A percentile compares a stretch with the other conserved stretches of the same genome.
Conservation (phyloP, 2,329 filamentous ascomycete species). For the Tolypocladium ovalisporum region DNA sequence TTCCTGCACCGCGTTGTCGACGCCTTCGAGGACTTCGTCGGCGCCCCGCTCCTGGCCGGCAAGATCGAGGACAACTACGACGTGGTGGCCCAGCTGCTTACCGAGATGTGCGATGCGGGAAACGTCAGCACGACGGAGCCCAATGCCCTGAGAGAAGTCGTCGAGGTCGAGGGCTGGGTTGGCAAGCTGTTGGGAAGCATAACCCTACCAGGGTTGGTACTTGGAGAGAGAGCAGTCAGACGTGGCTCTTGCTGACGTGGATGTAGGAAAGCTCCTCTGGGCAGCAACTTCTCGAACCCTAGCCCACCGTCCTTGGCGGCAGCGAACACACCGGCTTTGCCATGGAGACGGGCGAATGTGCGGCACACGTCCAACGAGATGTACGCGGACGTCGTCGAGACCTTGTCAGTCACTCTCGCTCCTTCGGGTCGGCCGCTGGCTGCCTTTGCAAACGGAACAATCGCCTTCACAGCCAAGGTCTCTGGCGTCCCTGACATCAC, state of each 20-base stretch:
- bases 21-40: conserved; percentile 87
- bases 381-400: conserved; percentile 92
- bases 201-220: conserved; percentile 59
- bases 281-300: conserved; percentile 25
- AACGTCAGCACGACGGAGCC: conserved; percentile 84
- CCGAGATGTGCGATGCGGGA: conserved; percentile 93
- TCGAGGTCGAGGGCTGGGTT: conserved; percentile 85
- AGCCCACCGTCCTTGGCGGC: conserved; percentile 27
- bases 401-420: conserved; percentile 74
- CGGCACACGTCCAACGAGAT: conserved; percentile 94
- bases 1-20: conserved; percentile 91
- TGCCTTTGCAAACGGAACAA: conserved; percentile 81
- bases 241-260: not conserved
- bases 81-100: conserved; percentile 83
- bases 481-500: conserved; percentile 89
- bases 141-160: conserved; percentile 81
- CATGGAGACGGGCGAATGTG: conserved; percentile 87
- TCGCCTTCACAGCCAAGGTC: conserved; percentile 90
- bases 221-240: not conserved
- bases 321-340: conserved; percentile 48
- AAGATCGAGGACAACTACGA: conserved; percentile 90
- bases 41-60: conserved; percentile 70
- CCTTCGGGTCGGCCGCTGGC: conserved; percentile 81
- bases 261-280: conserved; percentile 28
- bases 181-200: conserved; percentile 84